Percentiles rank a stretch among this genome's conserved stretches.
Conservation (phyloP, 1,284 basidiomycete species). For the Malassezia vespertilionis region DNA sequence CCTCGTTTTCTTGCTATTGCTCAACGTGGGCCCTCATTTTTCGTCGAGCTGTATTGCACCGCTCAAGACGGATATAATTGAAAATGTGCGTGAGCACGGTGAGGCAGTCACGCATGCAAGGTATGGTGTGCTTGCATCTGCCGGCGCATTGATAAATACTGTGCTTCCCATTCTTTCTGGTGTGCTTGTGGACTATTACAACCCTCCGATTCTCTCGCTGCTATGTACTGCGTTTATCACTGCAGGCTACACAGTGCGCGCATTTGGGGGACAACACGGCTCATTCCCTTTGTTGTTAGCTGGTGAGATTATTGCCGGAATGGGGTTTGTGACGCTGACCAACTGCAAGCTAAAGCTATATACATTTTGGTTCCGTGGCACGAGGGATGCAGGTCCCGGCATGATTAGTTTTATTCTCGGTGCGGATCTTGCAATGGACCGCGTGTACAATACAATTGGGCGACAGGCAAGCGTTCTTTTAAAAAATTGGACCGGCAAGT, state of each 20-base stretch:
- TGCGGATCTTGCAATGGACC: conserved; percentile 41
- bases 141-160: conserved; percentile 50
- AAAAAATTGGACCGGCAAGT: conserved; percentile 42
- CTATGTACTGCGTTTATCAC: conserved; percentile 41
- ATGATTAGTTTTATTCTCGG: conserved; percentile 33
- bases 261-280: conserved; percentile 21
- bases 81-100: too few species aligned
- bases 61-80: too few species aligned
- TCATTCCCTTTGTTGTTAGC: conserved; percentile 27
- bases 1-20: too few species aligned
- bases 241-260: conserved; percentile 43
- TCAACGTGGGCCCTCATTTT: too few species aligned
- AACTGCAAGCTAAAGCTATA: conserved; percentile 39
- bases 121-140: conserved; percentile 51
- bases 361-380: conserved; percentile 22
- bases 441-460: conserved; percentile 27
- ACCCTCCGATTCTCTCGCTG: conserved; percentile 27
- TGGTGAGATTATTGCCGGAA: conserved; percentile 35
- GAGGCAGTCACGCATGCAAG: conserved; percentile 55
- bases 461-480: conserved; percentile 47
- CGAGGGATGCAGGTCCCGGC: conserved; percentile 8
- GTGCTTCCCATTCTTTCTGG: conserved; percentile 51
- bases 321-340: conserved; percentile 43
- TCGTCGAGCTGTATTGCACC: too few species aligned
- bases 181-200: conserved; percentile 50